phyloP scores from a whole-genome alignment of 2,329 filamentous ascomycete genomes.

The Biscogniauxia sp. region DNA sequence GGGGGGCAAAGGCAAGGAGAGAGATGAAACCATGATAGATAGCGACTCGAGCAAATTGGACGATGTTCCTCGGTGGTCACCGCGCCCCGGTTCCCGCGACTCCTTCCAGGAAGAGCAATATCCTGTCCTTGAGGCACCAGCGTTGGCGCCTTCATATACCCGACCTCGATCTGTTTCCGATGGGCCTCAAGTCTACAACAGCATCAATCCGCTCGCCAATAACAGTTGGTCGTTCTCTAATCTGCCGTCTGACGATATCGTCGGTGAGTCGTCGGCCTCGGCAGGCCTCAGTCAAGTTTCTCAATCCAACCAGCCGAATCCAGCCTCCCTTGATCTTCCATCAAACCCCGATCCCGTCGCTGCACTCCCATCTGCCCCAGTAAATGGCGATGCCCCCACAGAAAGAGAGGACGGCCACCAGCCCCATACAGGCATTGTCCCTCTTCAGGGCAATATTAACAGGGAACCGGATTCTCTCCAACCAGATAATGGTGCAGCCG shows the following conservation, averaged over 20 bases:
- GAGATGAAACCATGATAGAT: background rate
- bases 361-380: background rate
- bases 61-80: conserved; percentile 6
- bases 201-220: conserved; percentile 53
- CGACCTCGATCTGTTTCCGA: conserved; percentile 57
- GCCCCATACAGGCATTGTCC: background rate
- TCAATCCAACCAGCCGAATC: background rate
- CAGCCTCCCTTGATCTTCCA: background rate
- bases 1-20: conserved; percentile 24
- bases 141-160: conserved; percentile 8
- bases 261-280: background rate
- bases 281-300: background rate
- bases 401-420: background rate
- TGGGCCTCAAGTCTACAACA: conserved; percentile 45
- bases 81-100: background rate
- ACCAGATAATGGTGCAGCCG: background rate
- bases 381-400: background rate
- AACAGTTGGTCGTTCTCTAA: conserved; percentile 59
- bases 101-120: conserved; percentile 1
- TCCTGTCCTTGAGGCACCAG: conserved; percentile 8
- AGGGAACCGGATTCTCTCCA: background rate
- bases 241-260: conserved; percentile 2
- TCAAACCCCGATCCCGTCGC: background rate
- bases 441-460: background rate
- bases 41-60: background rate